Percentiles rank a stretch among this genome's conserved stretches.
Conservation (phyloP, 2,329 filamentous ascomycete species). For the Penicillium psychrosexuale region DNA sequence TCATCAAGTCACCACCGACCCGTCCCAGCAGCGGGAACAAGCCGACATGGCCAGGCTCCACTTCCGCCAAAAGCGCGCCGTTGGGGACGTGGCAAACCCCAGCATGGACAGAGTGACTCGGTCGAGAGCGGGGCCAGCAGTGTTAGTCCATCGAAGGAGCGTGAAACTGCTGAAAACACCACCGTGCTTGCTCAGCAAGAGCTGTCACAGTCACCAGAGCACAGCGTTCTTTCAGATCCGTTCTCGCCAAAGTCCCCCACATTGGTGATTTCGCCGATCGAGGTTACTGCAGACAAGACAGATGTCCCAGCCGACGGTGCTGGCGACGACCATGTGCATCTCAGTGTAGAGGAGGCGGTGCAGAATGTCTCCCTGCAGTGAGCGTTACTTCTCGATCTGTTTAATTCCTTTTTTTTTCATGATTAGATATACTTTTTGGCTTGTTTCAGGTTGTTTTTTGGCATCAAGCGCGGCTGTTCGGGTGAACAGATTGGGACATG, state of each 20-base stretch:
- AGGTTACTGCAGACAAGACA: not conserved
- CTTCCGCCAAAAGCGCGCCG: slow-evolving; percentile 44
- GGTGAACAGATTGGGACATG: not conserved
- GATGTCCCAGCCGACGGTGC: not conserved
- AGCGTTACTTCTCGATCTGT: not conserved
- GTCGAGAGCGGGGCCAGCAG: slow-evolving; percentile 20
- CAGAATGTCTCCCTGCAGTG: slow-evolving; percentile 31
- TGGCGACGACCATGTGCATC: slow-evolving; percentile 4
- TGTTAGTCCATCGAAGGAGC: slow-evolving; percentile 14
- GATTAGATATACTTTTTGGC: not conserved
- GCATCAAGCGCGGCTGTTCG: slow-evolving; percentile 1
- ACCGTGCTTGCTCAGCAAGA: not conserved
- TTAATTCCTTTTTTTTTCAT: not conserved
- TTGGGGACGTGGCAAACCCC: slow-evolving; percentile 32
- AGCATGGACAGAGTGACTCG: slow-evolving; percentile 26
- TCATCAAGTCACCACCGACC: slow-evolving; percentile 29
- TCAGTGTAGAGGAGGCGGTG: slow-evolving; percentile 37
- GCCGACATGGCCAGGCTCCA: slow-evolving; percentile 34
- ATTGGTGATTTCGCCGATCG: slow-evolving; percentile 11
- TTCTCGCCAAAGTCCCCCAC: slow-evolving; percentile 24
- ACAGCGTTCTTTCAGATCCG: slow-evolving; percentile 11
- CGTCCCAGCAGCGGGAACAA: slow-evolving; percentile 2
- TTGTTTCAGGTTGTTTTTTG: not conserved
- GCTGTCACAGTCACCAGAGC: not conserved
- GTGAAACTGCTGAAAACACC: slow-evolving; percentile 9